Conservation (phyloP, 352 stramenopile genomes). For the Globisporangium mamillatum region DNA sequence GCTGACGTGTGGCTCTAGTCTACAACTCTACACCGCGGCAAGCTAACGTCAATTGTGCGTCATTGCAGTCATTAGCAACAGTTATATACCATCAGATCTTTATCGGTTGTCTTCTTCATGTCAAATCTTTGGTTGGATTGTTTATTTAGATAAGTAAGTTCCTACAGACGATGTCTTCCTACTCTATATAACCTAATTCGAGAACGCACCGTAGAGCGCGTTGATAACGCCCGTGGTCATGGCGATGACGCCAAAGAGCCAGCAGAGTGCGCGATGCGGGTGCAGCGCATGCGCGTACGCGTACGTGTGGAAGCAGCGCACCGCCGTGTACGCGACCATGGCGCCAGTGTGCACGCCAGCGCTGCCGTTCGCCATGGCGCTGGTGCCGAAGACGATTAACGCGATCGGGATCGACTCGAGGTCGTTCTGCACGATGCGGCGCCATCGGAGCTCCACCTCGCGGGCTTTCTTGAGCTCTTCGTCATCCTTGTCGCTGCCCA, state of each 20-base stretch:
- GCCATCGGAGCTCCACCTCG: constrained; percentile 36
- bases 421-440: constrained; percentile 47
- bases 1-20: no score
- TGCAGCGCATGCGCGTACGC: constrained; percentile 44
- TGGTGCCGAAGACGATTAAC: constrained; percentile 12
- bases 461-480: constrained; percentile 24
- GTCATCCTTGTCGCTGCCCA: constrained; percentile 19
- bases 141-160: background rate
- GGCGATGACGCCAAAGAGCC: constrained; percentile 27
- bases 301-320: constrained; percentile 39
- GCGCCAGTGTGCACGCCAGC: background rate
- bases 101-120: background rate
- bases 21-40: no score
- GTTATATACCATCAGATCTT: background rate
- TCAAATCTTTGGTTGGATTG: background rate
- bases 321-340: constrained; percentile 30
- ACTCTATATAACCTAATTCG: background rate
- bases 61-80: background rate
- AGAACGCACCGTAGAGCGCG: constrained; percentile 19
- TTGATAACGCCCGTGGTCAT: constrained; percentile 31
- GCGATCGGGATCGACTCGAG: constrained; percentile 43
- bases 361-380: background rate
- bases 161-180: background rate
- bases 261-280: constrained; percentile 37
- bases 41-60: no score